Base-by-base conservation (phyloP, 352 stramenopile genomes). In the Phytopythium delawarense region DNA sequence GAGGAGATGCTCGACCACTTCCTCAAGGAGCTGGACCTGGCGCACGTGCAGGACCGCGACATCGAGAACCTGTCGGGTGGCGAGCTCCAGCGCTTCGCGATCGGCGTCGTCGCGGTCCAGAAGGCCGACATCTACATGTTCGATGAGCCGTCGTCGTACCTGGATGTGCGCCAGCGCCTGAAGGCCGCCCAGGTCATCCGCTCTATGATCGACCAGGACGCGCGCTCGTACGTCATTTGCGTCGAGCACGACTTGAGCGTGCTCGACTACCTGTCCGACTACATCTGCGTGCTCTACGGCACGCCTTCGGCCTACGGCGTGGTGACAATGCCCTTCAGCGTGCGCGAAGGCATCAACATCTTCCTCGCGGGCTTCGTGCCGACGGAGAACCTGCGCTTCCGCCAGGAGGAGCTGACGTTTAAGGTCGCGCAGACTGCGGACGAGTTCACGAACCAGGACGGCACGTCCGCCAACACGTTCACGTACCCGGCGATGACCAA, bases 201-300 rank as follows among this genome's bases (percentile, higher is more conserved):
- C 48, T 93, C 94, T 42, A 93, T 99, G 69, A 83, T 99, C 57
- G 89, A 97, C 63, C 84, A 84, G 61, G 80, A 95, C 48, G 66
- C 71, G 63, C 79, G 86, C 59, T 82, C 85, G 58, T 99, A 99
- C 71, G 97, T 99, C 48, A 92, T 99, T 44, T 98, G 98, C 57
- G 98, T 99, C 61, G 98, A 99, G 88, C 98, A 99, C 86, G 98
- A 99, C 91, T 78, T 99, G 64, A 98, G 97, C 71, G 97, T 99
- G 60, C 78, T 99, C 51, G 98, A 99, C 83, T 99, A 99, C 82
- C 71, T 99, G 37, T 98, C 94, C 67, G 98, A 99, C 83, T 99
- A 94, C 79, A 98, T 99, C 68, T 99, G 97, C 77, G 98, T 98
- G 74, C 79, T 99, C 12, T 99, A 99, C 74, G 98, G 98, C 51